Conservation (phyloP, 805 yeast genomes). For the Martiniozyma abietophila region DNA sequence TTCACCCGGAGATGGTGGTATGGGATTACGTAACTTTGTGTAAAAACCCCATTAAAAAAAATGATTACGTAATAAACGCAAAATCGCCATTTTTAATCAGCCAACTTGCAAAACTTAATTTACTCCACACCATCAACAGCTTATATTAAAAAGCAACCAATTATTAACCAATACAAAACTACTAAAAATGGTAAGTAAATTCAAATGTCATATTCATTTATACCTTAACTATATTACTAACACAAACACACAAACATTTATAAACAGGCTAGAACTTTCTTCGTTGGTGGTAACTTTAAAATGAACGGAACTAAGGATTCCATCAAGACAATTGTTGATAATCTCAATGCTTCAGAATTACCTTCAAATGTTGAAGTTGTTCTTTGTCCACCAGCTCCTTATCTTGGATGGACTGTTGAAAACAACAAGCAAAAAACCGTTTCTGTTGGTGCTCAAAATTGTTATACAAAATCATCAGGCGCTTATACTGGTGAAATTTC, state of each 20-base stretch:
- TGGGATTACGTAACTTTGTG: no score
- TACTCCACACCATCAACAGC: no score
- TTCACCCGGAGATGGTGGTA: no score
- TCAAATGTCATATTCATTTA: background rate
- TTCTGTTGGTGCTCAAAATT: constrained; percentile 84
- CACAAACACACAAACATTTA: constrained; percentile 1
- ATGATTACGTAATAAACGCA: no score
- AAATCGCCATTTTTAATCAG: no score
- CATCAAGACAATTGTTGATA: constrained; percentile 72
- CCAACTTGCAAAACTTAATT: no score
- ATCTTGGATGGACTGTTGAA: constrained; percentile 67
- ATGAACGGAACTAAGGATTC: constrained; percentile 92
- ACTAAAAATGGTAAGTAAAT: constrained; percentile 1
- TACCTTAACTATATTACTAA: background rate
- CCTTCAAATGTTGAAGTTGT: constrained; percentile 85
- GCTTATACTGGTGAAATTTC: constrained; percentile 98
- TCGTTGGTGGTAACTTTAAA: constrained; percentile 99
- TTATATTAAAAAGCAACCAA: no score
- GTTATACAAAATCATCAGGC: constrained; percentile 81
- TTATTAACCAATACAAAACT: no score
- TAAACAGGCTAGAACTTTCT: constrained; percentile 40
- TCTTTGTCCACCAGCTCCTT: constrained; percentile 92
- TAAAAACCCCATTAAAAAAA: no score
- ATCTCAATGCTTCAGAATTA: constrained; percentile 70
- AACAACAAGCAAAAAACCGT: constrained; percentile 64